A percentile compares a stretch with the other conserved stretches of the same genome.
phyloP scores from a whole-genome alignment of 1,284 basidiomycete species.

The Takashimella koratensis region DNA sequence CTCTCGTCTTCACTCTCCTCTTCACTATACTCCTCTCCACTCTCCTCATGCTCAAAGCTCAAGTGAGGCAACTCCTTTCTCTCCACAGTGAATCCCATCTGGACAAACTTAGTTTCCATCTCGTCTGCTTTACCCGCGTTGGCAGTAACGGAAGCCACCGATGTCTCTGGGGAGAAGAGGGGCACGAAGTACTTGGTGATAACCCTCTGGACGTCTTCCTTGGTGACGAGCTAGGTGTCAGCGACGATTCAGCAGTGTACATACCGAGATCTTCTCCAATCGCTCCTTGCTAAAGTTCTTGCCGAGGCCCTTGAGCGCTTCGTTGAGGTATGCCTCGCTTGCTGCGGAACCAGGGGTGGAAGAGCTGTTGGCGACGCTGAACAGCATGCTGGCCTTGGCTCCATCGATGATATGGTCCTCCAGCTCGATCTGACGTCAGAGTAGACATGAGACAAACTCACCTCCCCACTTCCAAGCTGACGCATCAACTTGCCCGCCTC shows the following conservation, averaged over 20 bases:
- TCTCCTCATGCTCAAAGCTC: slow-evolving; percentile 13
- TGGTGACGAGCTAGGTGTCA: slow-evolving; percentile 60
- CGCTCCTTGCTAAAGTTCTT: slow-evolving; percentile 70
- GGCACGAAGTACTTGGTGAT: slow-evolving; percentile 78
- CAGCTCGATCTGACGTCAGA: slow-evolving; percentile 63
- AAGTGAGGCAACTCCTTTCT: slow-evolving; percentile 54
- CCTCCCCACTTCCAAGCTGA: too few species aligned
- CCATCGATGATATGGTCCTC: slow-evolving; percentile 82
- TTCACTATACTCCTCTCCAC: slow-evolving; percentile 18
- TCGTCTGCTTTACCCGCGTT: slow-evolving; percentile 74
- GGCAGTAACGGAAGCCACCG: slow-evolving; percentile 77
- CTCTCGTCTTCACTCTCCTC: slow-evolving; percentile 14
- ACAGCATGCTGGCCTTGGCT: slow-evolving; percentile 88
- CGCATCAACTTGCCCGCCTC: slow-evolving; percentile 73
- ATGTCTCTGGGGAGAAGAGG: slow-evolving; percentile 73
- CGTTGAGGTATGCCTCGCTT: slow-evolving; percentile 74
- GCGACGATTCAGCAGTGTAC: slow-evolving; percentile 4
- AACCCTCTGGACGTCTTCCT: slow-evolving; percentile 66
- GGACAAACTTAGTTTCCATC: slow-evolving; percentile 62
- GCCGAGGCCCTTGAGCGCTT: slow-evolving; percentile 74
- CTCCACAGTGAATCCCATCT: slow-evolving; percentile 74
- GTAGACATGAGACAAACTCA: not conserved
- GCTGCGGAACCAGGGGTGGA: slow-evolving; percentile 83
- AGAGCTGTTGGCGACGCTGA: slow-evolving; percentile 70
- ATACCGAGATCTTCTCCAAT: slow-evolving; percentile 61